phyloP scores from a whole-genome alignment of 139 green algal genomes.

The Chlamydomonas urium region DNA sequence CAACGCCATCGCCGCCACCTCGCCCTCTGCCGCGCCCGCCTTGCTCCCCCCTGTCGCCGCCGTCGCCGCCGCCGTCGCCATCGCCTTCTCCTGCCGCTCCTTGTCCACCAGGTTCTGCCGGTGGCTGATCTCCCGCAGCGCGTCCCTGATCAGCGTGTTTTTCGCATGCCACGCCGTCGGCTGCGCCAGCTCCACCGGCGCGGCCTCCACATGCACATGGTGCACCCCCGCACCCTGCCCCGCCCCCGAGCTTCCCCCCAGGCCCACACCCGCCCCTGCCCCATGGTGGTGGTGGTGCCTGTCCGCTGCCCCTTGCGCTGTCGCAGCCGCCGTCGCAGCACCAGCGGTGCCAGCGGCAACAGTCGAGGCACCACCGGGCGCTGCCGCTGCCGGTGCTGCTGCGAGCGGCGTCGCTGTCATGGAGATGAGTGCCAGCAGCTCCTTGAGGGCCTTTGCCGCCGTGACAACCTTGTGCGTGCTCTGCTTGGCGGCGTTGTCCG shows the following conservation, averaged over 20 bases:
- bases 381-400: not conserved
- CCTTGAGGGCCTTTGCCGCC: constrained; percentile 43
- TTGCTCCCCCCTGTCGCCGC: no score
- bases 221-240: not conserved
- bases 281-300: no score
- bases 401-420: no score
- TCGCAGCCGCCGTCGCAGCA: no score
- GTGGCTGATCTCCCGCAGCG: constrained; percentile 26
- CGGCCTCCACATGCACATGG: not conserved
- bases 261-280: not conserved
- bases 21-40: no score
- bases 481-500: constrained; percentile 11
- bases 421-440: constrained; percentile 43
- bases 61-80: not conserved
- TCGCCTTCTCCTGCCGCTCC: not conserved
- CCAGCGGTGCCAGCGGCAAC: not conserved
- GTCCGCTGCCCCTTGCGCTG: no score
- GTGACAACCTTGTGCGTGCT: constrained; percentile 32
- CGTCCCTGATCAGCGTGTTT: constrained; percentile 47
- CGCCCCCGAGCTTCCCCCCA: not conserved
- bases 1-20: no score
- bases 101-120: constrained; percentile 1
- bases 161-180: constrained; percentile 34
- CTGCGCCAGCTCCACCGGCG: not conserved
- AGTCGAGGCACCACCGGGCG: not conserved